phyloP scores from a whole-genome alignment of 2,329 filamentous ascomycete genomes.

The Rasamsonia emersonii region DNA sequence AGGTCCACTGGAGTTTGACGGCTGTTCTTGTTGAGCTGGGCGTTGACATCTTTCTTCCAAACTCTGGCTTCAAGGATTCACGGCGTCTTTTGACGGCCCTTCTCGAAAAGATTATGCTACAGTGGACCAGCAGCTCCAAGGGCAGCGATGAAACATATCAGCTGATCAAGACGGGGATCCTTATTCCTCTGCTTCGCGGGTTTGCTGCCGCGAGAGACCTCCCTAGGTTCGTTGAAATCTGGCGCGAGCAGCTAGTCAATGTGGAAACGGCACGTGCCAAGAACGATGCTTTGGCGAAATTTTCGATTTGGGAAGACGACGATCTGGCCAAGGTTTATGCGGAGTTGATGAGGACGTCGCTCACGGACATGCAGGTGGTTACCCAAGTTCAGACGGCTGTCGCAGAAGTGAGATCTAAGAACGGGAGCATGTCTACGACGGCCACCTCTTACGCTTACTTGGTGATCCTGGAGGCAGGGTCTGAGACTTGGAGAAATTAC shows the following conservation, averaged over 20 bases:
- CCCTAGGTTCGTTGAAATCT: slow-evolving; percentile 29
- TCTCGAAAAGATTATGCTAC: slow-evolving; percentile 24
- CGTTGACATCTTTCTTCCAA: slow-evolving; percentile 36
- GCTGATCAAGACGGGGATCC: slow-evolving; percentile 28
- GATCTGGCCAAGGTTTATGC: slow-evolving; percentile 30
- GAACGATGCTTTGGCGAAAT: slow-evolving; percentile 14
- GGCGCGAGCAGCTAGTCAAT: slow-evolving; percentile 30
- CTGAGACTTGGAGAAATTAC: slow-evolving; percentile 17
- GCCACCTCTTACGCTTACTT: slow-evolving; percentile 26
- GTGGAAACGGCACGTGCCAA: slow-evolving; percentile 25
- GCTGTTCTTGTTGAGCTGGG: slow-evolving; percentile 34
- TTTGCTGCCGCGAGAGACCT: slow-evolving; percentile 35
- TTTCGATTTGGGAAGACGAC: slow-evolving; percentile 39
- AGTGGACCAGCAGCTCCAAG: slow-evolving; percentile 20
- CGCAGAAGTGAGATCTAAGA: slow-evolving; percentile 17
- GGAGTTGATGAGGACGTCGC: slow-evolving; percentile 22
- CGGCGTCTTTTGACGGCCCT: slow-evolving; percentile 27
- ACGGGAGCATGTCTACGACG: slow-evolving; percentile 18
- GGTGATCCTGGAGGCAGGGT: slow-evolving; percentile 27
- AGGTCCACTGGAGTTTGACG: slow-evolving; percentile 33
- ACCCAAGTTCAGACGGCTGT: slow-evolving; percentile 24
- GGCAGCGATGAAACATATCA: slow-evolving; percentile 17
- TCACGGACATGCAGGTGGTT: slow-evolving; percentile 20
- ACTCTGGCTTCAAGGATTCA: slow-evolving; percentile 32
- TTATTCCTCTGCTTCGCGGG: slow-evolving; percentile 32